Conservation (phyloP, 352 stramenopile genomes). For the Thraustotheca clavata region DNA sequence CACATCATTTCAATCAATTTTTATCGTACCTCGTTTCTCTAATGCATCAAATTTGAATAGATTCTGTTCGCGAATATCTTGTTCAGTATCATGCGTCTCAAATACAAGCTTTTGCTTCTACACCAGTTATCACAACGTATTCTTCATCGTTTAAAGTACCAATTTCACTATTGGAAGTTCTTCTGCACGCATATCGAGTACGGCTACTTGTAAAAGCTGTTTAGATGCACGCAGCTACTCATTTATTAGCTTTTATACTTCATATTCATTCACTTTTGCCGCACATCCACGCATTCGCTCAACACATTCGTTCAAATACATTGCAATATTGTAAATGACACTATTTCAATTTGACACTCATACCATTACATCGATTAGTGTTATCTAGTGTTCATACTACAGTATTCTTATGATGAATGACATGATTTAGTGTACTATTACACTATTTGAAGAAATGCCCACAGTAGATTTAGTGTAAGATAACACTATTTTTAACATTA, state of each 20-base stretch:
- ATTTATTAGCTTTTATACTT: background rate
- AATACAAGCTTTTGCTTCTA: conserved; percentile 3
- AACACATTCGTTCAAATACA: conserved; percentile 9
- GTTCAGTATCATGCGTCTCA: conserved; percentile 6
- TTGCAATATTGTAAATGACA: no score
- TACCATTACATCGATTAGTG: no score
- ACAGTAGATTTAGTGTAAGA: no score
- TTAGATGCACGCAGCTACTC: conserved; percentile 10
- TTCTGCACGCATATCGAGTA: conserved; percentile 10
- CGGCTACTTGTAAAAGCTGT: background rate
- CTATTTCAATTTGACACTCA: no score
- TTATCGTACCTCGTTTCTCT: conserved; percentile 5
- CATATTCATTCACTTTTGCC: conserved; percentile 1
- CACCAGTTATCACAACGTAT: background rate
- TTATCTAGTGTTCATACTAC: no score
- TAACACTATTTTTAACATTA: no score
- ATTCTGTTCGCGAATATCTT: conserved; percentile 7
- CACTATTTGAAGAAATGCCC: background rate
- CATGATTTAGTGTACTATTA: background rate
- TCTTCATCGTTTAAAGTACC: background rate
- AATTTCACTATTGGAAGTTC: background rate
- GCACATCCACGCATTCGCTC: conserved; percentile 12
- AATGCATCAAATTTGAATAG: background rate
- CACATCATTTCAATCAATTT: background rate
- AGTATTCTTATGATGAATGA: conserved; percentile 7